Base-by-base conservation (phyloP, 352 stramenopile genomes). In the Discostella stelligera region DNA sequence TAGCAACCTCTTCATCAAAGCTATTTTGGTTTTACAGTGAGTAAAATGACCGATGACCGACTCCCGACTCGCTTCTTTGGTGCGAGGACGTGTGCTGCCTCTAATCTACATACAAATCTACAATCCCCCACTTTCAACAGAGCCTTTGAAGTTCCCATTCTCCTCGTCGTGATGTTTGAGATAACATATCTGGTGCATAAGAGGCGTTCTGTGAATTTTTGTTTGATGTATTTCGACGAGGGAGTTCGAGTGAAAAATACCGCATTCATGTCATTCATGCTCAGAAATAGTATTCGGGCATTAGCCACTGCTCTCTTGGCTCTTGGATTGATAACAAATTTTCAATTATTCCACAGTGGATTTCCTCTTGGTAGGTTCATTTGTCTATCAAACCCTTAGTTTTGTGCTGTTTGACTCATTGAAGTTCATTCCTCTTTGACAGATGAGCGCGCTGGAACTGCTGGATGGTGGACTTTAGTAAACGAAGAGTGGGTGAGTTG, bases 121-220 rank as follows among this genome's bases (percentile, higher is more conserved):
- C 27, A 32, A 32, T 32, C 27, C 27, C 27, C 27, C 14, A 50
- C 32, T 25, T 64, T 30, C 27, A 10, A 27, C 27, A 64, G 56
- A 44, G 52, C 74, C 0, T 78, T 82, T 30, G 62, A 75, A 61
- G 74, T 82, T 44, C 74, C 82, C 4, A 73, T 79, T 41, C 59
- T 88, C 3, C 71, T 88, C 0, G 63, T 86, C 10, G 71, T 73
- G 7, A 75, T 80, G 13, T 88, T 86, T 32, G 82, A 88, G 52
- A 62, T 86, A 49, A 88, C 82, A 5, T 88, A 88, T 63, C 54
- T 86, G 14, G 70, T 86, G n/a, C 82, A 88, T 65, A 88, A 88
- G 70, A 23, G 61, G n/a, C 59, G 81, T 2, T 80, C 62, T 14
- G 74, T 88, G 16, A 83, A 83, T 58, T 86, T 88, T 59, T 86